These are phyloP conservation scores for Talaromyces wortmannii DNA, from an alignment of 495 filamentous ascomycete genomes.

Conservation along the genomic window DNA sequence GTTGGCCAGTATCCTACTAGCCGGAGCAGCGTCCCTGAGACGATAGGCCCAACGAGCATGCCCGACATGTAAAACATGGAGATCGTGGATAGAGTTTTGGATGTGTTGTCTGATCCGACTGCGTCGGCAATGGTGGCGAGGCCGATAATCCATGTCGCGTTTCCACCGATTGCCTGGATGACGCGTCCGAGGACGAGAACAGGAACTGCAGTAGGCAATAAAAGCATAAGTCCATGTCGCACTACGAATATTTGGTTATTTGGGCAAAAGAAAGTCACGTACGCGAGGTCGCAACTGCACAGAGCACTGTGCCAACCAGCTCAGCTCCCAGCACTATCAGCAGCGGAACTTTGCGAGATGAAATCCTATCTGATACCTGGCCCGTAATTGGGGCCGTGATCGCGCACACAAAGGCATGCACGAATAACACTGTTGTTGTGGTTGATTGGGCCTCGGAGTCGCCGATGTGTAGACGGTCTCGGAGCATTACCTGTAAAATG, in stretches of 20 bases:
- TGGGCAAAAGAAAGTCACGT: background rate
- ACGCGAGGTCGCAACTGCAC: slow-evolving; percentile 12
- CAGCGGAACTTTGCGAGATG: slow-evolving; percentile 11
- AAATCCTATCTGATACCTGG: slow-evolving; percentile 12
- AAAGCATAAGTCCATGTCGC: background rate
- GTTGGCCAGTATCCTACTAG: slow-evolving; percentile 23
- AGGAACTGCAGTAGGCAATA: slow-evolving; percentile 10
- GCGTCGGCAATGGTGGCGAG: slow-evolving; percentile 20
- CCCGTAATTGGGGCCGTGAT: slow-evolving; percentile 11
- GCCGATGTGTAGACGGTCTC: slow-evolving; percentile 5
- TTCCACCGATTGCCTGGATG: slow-evolving; percentile 20
- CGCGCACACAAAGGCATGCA: slow-evolving; percentile 12
- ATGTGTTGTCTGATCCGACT: slow-evolving; percentile 19
- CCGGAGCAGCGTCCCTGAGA: slow-evolving; percentile 15
- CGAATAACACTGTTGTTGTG: slow-evolving; percentile 4
- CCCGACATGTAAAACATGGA: slow-evolving; percentile 12
- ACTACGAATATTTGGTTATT: background rate
- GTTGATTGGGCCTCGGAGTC: slow-evolving; percentile 5
- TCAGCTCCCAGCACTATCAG: slow-evolving; percentile 9
- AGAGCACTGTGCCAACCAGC: slow-evolving; percentile 10
- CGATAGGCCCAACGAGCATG: slow-evolving; percentile 14
- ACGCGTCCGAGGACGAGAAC: slow-evolving; percentile 19
- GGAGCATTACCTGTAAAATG: slow-evolving; percentile 8
- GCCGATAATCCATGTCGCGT: slow-evolving; percentile 21
- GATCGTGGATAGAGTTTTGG: slow-evolving; percentile 16